Percentiles rank a stretch among this genome's conserved stretches.
Conservation (phyloP, 805 yeast species). For the Saturnispora besseyi region DNA sequence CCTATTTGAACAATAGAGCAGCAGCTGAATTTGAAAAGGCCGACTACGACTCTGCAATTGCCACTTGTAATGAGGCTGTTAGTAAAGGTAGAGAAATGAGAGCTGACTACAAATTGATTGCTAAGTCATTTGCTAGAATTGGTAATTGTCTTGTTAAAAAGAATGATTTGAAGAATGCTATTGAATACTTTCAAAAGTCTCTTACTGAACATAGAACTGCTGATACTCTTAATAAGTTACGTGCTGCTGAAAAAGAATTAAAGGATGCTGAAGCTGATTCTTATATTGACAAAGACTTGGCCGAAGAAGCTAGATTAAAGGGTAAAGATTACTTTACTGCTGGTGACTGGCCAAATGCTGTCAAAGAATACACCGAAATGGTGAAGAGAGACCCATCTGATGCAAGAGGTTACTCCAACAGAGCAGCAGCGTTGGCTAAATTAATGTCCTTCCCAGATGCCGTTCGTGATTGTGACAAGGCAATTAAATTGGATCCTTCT, state of each 20-base stretch:
- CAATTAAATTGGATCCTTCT: constrained; percentile 78
- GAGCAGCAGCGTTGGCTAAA: constrained; percentile 95
- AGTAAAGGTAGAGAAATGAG: constrained; percentile 84
- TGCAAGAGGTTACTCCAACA: constrained; percentile 92
- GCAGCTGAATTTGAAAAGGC: constrained; percentile 98
- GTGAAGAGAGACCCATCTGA: constrained; percentile 94
- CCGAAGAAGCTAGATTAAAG: constrained; percentile 87
- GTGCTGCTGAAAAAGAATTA: constrained; percentile 77
- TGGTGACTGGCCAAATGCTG: constrained; percentile 96
- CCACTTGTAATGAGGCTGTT: constrained; percentile 72
- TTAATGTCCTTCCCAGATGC: constrained; percentile 97
- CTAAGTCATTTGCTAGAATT: constrained; percentile 87
- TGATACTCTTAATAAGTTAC: constrained; percentile 78
- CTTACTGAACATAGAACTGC: constrained; percentile 97
- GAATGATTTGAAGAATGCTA: constrained; percentile 65
- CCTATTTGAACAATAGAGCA: constrained; percentile 90
- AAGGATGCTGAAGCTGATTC: constrained; percentile 69
- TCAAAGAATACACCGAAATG: constrained; percentile 91
- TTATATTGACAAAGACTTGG: constrained; percentile 82
- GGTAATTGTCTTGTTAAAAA: constrained; percentile 76
- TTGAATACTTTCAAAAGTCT: constrained; percentile 75
- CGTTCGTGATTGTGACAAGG: constrained; percentile 81
- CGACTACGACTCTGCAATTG: constrained; percentile 76
- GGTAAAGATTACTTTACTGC: constrained; percentile 86
- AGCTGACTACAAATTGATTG: constrained; percentile 85